These are phyloP conservation scores for Penicillium sp. DNA, from an alignment of 2,329 filamentous ascomycete genomes.

Conservation along the genomic window DNA sequence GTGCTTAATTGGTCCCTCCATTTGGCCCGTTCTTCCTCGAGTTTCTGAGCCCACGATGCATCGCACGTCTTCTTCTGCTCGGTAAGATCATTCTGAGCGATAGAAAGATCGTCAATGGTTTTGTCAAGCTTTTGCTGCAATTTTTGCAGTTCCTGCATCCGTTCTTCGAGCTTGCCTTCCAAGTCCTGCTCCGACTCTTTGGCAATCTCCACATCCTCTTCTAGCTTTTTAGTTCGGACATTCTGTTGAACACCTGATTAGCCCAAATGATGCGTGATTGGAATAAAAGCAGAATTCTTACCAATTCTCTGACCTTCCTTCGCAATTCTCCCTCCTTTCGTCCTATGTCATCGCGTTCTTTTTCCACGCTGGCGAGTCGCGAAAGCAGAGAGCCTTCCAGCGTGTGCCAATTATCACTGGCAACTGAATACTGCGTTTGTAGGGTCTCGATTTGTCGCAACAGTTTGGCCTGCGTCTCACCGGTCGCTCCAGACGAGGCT, in stretches of 20 bases:
- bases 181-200: constrained; percentile 39
- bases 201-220: constrained; percentile 75
- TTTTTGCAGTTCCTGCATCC: constrained; percentile 54
- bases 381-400: constrained; percentile 82
- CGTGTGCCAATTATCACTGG: constrained; percentile 95
- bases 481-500: constrained; percentile 71
- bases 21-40: constrained; percentile 61
- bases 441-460: constrained; percentile 90
- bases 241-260: constrained; percentile 46
- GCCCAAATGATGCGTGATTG: not conserved
- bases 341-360: constrained; percentile 79
- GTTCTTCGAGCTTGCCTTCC: constrained; percentile 55
- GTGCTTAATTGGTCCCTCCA: constrained; percentile 48
- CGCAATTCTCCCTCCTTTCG: constrained; percentile 80
- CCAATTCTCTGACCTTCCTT: constrained; percentile 80
- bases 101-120: constrained; percentile 57
- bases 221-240: constrained; percentile 59
- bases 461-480: constrained; percentile 81
- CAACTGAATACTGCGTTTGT: constrained; percentile 89
- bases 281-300: constrained; percentile 42
- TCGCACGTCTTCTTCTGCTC: constrained; percentile 57
- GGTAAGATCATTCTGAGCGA: constrained; percentile 52
- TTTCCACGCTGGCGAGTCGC: constrained; percentile 71
- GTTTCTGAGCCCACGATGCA: constrained; percentile 50
- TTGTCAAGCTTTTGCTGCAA: constrained; percentile 39